These are phyloP conservation scores for Phytophthora vignae DNA, from an alignment of 352 stramenopile genomes.

Conservation along the genomic window DNA sequence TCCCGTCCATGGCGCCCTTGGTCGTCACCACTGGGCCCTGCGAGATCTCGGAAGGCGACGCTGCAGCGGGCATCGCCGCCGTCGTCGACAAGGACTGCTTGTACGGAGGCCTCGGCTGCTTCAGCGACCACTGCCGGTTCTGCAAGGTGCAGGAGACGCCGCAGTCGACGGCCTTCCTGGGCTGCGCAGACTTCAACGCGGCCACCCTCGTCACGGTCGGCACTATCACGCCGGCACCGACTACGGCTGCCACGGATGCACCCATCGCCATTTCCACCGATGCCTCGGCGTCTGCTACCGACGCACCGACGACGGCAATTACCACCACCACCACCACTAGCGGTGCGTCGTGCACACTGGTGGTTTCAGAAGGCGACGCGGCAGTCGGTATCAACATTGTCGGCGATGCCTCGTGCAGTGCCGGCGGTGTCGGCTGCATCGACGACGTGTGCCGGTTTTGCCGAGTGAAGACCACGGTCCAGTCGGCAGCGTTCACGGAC, in stretches of 20 bases:
- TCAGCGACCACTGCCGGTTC: constrained; percentile 50
- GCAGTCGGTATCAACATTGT: constrained; percentile 44
- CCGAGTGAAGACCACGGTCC: constrained; percentile 29
- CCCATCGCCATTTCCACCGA: not conserved
- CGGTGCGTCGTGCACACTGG: not conserved
- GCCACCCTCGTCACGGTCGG: constrained; percentile 23
- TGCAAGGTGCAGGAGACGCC: constrained; percentile 38
- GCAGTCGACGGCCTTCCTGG: constrained; percentile 36
- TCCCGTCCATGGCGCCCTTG: constrained; percentile 18
- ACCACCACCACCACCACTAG: not conserved
- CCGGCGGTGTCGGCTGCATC: constrained; percentile 48
- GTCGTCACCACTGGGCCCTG: constrained; percentile 28
- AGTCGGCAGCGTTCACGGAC: constrained; percentile 39
- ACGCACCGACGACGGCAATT: no score
- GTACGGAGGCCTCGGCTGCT: constrained; percentile 51
- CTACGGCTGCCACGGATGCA: not conserved
- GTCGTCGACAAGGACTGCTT: constrained; percentile 37
- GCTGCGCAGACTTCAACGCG: constrained; percentile 24
- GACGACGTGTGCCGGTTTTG: constrained; percentile 52
- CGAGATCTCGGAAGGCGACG: constrained; percentile 29
- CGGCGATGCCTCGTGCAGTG: constrained; percentile 29
- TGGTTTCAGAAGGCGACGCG: constrained; percentile 17
- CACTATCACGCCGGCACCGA: constrained; percentile 10
- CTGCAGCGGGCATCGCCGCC: constrained; percentile 40
- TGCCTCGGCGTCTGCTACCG: no score